phyloP scores from a whole-genome alignment of 306 rosid genomes.

The Calophaca sinica region DNA sequence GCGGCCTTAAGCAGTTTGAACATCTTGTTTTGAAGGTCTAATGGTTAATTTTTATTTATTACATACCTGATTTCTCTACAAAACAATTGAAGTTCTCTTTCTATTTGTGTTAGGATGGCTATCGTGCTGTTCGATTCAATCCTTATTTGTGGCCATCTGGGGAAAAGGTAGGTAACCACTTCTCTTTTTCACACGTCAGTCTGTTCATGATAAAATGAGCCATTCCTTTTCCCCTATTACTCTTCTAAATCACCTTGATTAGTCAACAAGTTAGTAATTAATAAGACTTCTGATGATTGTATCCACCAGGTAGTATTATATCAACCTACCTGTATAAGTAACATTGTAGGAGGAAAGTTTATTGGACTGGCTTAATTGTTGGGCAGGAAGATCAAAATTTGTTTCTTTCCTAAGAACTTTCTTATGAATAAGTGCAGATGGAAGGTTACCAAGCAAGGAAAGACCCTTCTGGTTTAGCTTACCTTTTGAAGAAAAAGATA shows the following conservation, averaged over 20 bases:
- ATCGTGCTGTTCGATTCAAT: constrained; percentile 84
- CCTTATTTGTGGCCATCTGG: constrained; percentile 93
- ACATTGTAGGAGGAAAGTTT: background rate
- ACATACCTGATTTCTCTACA: background rate
- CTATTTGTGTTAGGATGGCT: constrained; percentile 69
- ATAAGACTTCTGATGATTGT: background rate
- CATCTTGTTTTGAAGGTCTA: constrained; percentile 73
- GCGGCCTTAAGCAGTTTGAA: constrained; percentile 78
- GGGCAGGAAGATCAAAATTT: too few species aligned
- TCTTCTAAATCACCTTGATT: background rate
- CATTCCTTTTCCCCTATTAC: too few species aligned
- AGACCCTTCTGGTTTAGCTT: too few species aligned
- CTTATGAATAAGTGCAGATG: too few species aligned
- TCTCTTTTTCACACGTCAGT: background rate
- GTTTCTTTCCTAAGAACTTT: too few species aligned
- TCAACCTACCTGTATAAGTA: background rate
- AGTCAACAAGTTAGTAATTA: background rate
- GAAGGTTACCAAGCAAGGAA: too few species aligned
- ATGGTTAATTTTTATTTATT: constrained; percentile 34
- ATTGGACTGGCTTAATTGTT: background rate
- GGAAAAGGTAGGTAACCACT: constrained; percentile 59
- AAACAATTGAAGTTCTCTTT: constrained; percentile 40
- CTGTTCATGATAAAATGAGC: background rate
- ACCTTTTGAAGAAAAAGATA: too few species aligned
- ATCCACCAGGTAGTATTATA: background rate